These are phyloP conservation scores for Fusarium sp. DNA, from an alignment of 2,329 filamentous ascomycete genomes.

Conservation along the genomic window DNA sequence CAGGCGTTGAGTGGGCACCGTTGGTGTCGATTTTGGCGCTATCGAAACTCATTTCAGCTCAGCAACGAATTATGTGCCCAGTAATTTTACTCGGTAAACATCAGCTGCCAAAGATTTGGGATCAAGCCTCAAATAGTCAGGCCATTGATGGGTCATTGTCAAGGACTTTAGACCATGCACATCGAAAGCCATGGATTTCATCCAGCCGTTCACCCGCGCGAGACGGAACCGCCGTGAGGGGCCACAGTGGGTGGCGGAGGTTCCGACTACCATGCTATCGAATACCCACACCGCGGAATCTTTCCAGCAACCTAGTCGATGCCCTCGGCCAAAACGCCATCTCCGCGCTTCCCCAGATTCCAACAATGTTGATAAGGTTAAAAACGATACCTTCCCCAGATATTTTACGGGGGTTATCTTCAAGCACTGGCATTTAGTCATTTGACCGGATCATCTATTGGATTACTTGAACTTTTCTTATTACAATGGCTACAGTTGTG, in stretches of 20 bases:
- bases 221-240: conserved; percentile 16
- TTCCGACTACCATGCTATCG: not conserved
- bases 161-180: not conserved
- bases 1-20: not conserved
- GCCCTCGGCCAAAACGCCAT: not conserved
- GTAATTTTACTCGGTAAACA: not conserved
- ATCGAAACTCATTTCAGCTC: not conserved
- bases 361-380: not conserved
- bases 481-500: conserved; percentile 16
- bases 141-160: not conserved
- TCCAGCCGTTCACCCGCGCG: not conserved
- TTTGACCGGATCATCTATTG: not conserved
- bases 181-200: not conserved
- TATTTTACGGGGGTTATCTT: conserved; percentile 1
- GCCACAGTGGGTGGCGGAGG: not conserved
- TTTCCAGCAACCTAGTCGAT: conserved; percentile 1
- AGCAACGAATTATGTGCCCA: not conserved
- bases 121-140: conserved; percentile 8
- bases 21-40: not conserved
- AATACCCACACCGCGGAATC: conserved; percentile 9
- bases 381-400: conserved; percentile 22
- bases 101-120: not conserved
- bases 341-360: conserved; percentile 17
- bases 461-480: not conserved
- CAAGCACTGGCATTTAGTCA: not conserved